Percentiles rank a stretch among this genome's conserved stretches.
Conservation (phyloP, 2,329 filamentous ascomycete genomes). For the Thermoascus crustaceus region DNA sequence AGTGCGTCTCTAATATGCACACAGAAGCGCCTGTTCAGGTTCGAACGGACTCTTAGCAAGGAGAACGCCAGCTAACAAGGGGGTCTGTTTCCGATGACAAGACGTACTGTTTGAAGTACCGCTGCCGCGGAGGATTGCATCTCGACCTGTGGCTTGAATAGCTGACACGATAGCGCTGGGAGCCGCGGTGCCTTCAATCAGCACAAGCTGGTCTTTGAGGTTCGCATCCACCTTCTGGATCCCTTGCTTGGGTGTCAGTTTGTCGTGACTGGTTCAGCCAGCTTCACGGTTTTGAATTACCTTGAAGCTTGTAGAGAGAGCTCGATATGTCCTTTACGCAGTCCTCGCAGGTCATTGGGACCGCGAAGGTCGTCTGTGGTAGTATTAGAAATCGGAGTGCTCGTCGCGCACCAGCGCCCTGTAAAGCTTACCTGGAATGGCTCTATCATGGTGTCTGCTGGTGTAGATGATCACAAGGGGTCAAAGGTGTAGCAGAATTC, state of each 20-base stretch:
- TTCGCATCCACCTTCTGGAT: conserved; percentile 77
- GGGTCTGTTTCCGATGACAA: background rate
- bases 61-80: conserved; percentile 5
- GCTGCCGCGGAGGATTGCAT: conserved; percentile 87
- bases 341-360: conserved; percentile 82
- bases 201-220: conserved; percentile 73
- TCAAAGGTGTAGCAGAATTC: background rate
- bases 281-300: conserved; percentile 29
- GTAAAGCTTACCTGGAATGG: conserved; percentile 36
- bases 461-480: no score
- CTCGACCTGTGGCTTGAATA: conserved; percentile 81
- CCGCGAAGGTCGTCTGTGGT: conserved; percentile 78
- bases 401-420: conserved; percentile 1
- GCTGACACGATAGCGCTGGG: conserved; percentile 83
- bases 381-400: conserved; percentile 12
- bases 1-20: conserved; percentile 87
- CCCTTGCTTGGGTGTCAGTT: conserved; percentile 41
- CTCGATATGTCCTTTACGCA: conserved; percentile 82
- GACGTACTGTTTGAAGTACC: conserved; percentile 68
- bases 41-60: conserved; percentile 1
- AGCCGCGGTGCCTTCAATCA: conserved; percentile 78
- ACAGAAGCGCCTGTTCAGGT: conserved; percentile 48
- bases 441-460: conserved; percentile 31
- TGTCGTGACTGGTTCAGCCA: background rate
- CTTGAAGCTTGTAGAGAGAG: conserved; percentile 64